Evolutionary conservation across 345 rosid genomes (phyloP).

Genomic region (Laguncularia racemosa): DNA sequence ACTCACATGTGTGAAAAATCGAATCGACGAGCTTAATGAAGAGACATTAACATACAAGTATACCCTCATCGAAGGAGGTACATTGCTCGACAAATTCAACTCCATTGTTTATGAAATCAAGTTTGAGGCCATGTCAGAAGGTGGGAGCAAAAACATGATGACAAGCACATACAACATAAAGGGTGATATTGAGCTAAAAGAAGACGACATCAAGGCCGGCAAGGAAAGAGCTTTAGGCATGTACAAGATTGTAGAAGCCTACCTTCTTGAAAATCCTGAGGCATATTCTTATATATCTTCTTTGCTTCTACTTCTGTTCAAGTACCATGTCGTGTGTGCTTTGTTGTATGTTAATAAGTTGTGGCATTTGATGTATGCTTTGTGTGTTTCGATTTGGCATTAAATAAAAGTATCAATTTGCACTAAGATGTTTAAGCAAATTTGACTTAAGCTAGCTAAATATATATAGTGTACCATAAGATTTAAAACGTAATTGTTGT

Average conservation of each 20-base stretch:
- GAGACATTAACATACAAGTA: slow-evolving; percentile 13
- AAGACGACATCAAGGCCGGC: slow-evolving; percentile 19
- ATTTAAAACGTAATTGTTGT: too few relatives aligned
- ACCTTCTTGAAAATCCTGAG: slow-evolving; percentile 20
- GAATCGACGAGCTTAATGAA: slow-evolving; percentile 10
- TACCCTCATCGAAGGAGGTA: slow-evolving; percentile 17
- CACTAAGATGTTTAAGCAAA: too few relatives aligned
- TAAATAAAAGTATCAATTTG: too few relatives aligned
- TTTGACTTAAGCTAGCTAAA: too few relatives aligned
- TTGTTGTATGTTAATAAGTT: too few relatives aligned
- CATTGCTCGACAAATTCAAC: slow-evolving; percentile 1
- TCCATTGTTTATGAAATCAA: slow-evolving; percentile 1
- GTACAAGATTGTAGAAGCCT: slow-evolving; percentile 20
- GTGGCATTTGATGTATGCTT: too few relatives aligned
- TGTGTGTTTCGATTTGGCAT: too few relatives aligned
- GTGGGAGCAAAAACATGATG: slow-evolving; percentile 13
- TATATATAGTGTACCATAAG: too few relatives aligned
- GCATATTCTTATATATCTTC: slow-evolving; percentile 2
- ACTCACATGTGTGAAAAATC: slow-evolving; percentile 10
- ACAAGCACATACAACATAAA: slow-evolving; percentile 12
- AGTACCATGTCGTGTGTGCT: too few relatives aligned
- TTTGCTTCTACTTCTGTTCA: too few relatives aligned
- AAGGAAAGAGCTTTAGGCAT: slow-evolving; percentile 15
- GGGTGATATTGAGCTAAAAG: slow-evolving; percentile 9
- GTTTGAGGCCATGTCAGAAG: not conserved